Evolutionary conservation across 176 grass and related monocot genomes (phyloP).

Genomic region (Bromus sterilis): DNA sequence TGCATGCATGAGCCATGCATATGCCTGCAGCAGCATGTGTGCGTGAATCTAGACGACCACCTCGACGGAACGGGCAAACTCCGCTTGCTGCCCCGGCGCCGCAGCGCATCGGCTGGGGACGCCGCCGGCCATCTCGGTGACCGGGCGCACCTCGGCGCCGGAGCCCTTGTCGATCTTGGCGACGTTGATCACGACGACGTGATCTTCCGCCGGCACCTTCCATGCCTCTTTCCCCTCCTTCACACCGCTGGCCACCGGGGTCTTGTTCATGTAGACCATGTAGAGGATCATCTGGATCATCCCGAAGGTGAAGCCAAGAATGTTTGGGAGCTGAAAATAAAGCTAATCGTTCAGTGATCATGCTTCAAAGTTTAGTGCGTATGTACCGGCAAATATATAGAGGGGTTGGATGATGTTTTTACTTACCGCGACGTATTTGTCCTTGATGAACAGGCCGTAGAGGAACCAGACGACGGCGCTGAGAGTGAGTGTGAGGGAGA

Average conservation of each 20-base stretch:
- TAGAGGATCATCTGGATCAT: conserved; percentile 64
- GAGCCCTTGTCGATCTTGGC: conserved; percentile 27
- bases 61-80: background rate
- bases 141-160: conserved; percentile 22
- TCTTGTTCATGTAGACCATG: conserved; percentile 46
- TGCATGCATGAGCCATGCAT: background rate
- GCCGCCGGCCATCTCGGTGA: background rate
- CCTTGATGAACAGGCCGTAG: conserved; percentile 70
- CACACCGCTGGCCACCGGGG: background rate
- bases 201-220: conserved; percentile 3
- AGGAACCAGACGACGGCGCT: conserved; percentile 75
- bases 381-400: background rate
- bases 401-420: background rate
- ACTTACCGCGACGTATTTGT: conserved; percentile 57
- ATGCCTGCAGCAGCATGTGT: background rate
- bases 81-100: background rate
- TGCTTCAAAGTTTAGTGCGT: background rate
- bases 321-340: conserved; percentile 48
- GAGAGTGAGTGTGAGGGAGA: conserved; percentile 54
- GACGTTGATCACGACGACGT: conserved; percentile 20
- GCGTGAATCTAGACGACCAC: background rate
- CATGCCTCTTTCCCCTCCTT: conserved; percentile 6
- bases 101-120: background rate
- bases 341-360: background rate
- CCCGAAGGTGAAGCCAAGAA: conserved; percentile 63